A percentile compares a stretch with the other conserved stretches of the same genome.
These are phyloP conservation scores for Trichoderma gracile DNA, from an alignment of 2,329 filamentous ascomycete species.

Conservation along the genomic window DNA sequence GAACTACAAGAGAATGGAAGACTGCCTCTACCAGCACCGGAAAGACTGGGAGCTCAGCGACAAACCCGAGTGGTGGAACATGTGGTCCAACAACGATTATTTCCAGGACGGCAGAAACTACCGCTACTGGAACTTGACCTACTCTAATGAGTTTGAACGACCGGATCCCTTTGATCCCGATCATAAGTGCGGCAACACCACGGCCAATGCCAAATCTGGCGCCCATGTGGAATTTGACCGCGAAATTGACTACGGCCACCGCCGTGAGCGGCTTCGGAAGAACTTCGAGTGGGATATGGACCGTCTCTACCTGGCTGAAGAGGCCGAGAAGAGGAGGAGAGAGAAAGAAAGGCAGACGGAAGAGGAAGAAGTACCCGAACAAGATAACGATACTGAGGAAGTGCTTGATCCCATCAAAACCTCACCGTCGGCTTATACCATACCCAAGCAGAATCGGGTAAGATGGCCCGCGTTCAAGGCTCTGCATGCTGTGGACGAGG, in stretches of 20 bases:
- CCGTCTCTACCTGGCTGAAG: constrained; percentile 24
- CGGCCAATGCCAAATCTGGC: neutral
- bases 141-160: neutral
- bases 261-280: constrained; percentile 23
- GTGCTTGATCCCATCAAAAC: neutral
- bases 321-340: neutral
- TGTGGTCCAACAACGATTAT: neutral
- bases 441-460: neutral
- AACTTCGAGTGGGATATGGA: constrained; percentile 28
- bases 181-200: neutral
- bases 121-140: neutral
- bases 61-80: neutral
- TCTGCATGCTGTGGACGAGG: neutral
- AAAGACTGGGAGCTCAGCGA: constrained; percentile 4
- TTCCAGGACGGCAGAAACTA: neutral
- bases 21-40: constrained; percentile 9
- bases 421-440: neutral
- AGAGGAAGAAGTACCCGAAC: too few species aligned
- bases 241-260: constrained; percentile 17
- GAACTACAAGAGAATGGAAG: constrained; percentile 9
- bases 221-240: constrained; percentile 5
- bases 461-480: neutral
- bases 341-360: neutral
- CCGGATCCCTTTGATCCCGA: constrained; percentile 1
- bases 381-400: neutral